Base-by-base conservation (phyloP, 176 grass and related monocot genomes). In the Tuctoria greenei region DNA sequence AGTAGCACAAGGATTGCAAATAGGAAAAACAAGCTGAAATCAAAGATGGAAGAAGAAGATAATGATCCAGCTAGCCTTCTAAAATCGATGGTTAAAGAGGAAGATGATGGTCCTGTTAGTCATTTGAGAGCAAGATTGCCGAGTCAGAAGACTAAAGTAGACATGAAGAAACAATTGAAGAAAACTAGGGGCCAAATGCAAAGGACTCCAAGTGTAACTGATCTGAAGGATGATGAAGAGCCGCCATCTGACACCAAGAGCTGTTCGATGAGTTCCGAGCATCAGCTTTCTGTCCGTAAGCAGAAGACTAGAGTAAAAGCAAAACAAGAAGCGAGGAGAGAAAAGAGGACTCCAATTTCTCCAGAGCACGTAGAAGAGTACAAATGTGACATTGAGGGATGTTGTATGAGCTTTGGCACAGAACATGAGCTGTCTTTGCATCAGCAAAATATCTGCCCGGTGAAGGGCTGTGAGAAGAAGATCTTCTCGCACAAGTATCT, bases 401-500 rank as follows among this genome's bases (percentile, higher is more conserved):
- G 95, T 67, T 75, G 77, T 18, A 94, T 90, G 91, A 86, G 61
- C 7, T 98, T 98, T 67, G 71, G 61, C 66, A 94, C 89, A 41
- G 84, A 82, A 18, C 59, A 91, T 24, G 88, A 93, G 0, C 47
- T 98, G 76, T 56, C 84, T 18, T 39, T 91, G 77, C 94, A 97
- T 61, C 86, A 90, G 80, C 66, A 75, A 11, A 86, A 86, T 69
- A 91, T 88, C 36, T 98, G 95, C 76, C 91, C 86, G 10, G 89
- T 87, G 23, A 73, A 86, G 43, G 82, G 72, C 40, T 94, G 95
- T 3, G 64, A 59, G 55, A 98, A 91, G 86, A 94, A 92, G 74
- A 91, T 98, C 61, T 86, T 90, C 72, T 94, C 95, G 2, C 95
- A 98, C 81, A 98, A 88, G 76, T 92, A 98, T 81, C 87, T 98